Evolutionary conservation across 2,329 filamentous ascomycete species (phyloP), one percentile per base, ranked within the genome.

Genomic region (Neonectria hederae): DNA sequence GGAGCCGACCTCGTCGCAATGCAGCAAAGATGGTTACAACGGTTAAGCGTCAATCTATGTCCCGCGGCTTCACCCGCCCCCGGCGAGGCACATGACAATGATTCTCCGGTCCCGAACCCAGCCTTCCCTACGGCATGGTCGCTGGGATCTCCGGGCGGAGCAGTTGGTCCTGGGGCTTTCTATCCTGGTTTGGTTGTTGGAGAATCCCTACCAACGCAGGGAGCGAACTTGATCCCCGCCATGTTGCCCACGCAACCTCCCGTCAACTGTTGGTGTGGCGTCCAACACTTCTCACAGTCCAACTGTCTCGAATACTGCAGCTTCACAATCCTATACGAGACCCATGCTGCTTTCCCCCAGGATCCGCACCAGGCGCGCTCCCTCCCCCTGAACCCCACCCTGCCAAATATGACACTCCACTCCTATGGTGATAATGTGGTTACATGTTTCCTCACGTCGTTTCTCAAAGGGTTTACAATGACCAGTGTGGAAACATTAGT

Each of bases 251-350:
- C 57, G 13, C 57, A 64, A 24, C 59, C 67, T 7, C 64, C 65
- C 26, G 66, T 73, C 14, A 66, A 74, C 28, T 75, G 73, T 54
- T 70, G 70, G 53, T 75, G 73, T 38, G 73, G 73, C 59, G 64
- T 68, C n/a, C 65, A 66, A 63, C 73, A 75, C 49, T 61, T 59
- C 30, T 66, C 66, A 13, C 67, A 62, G 21, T 63, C 63, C 10
- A 66, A 75, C 30, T 74, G 70, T 35, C 54, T 73, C 5, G 72
- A 74, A 51, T 69, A 72, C 53, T 68, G 65, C 49, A 73, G 66
- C 62, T 65, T 71, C 40, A 68, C 69, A 24, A 69, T 73, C 11
- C 65, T 74, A 22, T 74, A 74, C 57, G 66, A 73, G 63, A 65
- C 64, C 32, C 70, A 73, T 65, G 65, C 66, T 51, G 60, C 71